Evolutionary conservation across 176 grass and related monocot genomes (phyloP).

Genomic region (Triticum timopheevii): DNA sequence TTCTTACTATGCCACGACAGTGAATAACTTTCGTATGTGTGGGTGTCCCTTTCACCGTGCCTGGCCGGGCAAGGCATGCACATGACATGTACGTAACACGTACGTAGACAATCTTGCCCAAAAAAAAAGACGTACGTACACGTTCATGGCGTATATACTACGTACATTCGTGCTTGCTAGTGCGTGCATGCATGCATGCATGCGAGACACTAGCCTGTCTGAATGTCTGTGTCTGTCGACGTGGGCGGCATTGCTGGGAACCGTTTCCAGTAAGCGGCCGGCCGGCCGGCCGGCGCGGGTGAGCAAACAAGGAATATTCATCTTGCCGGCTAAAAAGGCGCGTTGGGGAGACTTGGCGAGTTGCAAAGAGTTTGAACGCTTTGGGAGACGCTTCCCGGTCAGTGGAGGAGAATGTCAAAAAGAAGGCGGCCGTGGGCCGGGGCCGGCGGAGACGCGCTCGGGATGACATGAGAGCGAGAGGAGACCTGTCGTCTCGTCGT

Average conservation of each 20-base stretch:
- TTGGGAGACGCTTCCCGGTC: not conserved
- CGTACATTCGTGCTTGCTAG: not conserved
- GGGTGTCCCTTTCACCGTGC: not conserved
- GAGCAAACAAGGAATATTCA: not conserved
- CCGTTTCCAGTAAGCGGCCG: not conserved
- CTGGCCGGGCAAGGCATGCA: too few species aligned
- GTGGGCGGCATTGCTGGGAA: not conserved
- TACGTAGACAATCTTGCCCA: not conserved
- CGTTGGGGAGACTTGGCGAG: not conserved
- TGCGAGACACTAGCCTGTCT: not conserved
- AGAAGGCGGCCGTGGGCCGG: not conserved
- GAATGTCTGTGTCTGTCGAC: not conserved
- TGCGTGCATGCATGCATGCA: not conserved
- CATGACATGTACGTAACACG: not conserved
- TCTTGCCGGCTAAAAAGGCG: not conserved
- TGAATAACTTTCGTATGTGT: not conserved
- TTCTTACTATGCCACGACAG: not conserved
- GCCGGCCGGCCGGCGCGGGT: not conserved
- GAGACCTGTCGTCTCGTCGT: not conserved
- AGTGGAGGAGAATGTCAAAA: slow-evolving; percentile 45
- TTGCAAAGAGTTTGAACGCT: slow-evolving; percentile 9
- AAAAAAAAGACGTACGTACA: too few species aligned
- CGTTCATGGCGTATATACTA: not conserved
- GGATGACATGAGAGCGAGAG: not conserved
- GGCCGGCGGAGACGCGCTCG: not conserved